Base-by-base conservation (phyloP, 805 yeast species). In the Metschnikowia baotianmanensis region DNA sequence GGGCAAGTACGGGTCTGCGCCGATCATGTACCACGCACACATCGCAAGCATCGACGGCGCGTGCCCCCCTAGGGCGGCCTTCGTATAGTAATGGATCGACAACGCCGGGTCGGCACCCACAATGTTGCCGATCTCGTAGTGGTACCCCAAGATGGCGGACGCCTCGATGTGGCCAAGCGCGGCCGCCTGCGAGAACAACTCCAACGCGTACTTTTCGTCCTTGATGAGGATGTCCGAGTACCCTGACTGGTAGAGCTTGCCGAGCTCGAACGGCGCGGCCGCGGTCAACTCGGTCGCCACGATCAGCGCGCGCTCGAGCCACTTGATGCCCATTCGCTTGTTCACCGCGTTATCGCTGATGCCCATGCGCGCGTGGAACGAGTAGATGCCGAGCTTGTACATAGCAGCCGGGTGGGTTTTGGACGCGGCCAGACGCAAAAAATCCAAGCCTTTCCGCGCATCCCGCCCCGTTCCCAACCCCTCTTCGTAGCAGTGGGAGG, bases 11-110 rank as follows among this genome's bases (percentile, higher is more conserved):
- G 93, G 90, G 24, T 85, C 90, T 24, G 86, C 82, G 0, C 99
- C 99, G 20, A 88, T 83, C 62, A 91, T 71, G 59, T 91, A 93
- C 97, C 98, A 93, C 1, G 97, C 96, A 61, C 97, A 90, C 68
- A 91, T 71, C 1, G 96, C 90, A 55, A 91, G 71, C 96, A 91
- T 93, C 9, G 96, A 83, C 34, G 77, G 81, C 1, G 95, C 76
- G 60, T 93, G 96, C 6, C 96, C 96, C 4, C 82, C 82, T 22
- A 82, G 61, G 0, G 98, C 96, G 0, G 96, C 96, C 48, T 85
- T 81, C 0, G 96, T 89, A 61, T 87, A 91, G 59, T 90, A 91
- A 60, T 93, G 97, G 31, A 93, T 86, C 1, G 95, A 84, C 34
- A 91, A 69, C 48, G 86, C 83, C 1, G 89, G 71, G 60, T 93